phyloP scores from a whole-genome alignment of 2,329 filamentous ascomycete genomes.

The Fusarium redolens region DNA sequence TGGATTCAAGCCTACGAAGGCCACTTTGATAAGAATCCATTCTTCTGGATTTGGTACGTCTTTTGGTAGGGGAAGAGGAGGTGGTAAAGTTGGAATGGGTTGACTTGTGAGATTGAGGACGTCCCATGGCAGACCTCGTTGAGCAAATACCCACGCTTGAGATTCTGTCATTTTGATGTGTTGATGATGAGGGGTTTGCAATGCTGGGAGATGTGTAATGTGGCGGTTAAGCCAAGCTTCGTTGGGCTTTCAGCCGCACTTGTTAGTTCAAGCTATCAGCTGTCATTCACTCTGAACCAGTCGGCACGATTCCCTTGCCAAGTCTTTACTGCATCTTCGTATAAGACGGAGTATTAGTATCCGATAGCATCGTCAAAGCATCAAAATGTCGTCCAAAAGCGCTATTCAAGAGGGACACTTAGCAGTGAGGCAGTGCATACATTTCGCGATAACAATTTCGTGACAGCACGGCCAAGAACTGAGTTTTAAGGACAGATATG shows the following conservation, averaged over 20 bases:
- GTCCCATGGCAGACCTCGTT: conserved; percentile 1
- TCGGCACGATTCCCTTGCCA: conserved; percentile 2
- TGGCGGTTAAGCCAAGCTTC: neutral
- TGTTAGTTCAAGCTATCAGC: neutral
- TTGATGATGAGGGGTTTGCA: neutral
- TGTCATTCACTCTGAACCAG: neutral
- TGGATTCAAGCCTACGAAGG: conserved; percentile 59
- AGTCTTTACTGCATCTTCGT: too few relatives aligned
- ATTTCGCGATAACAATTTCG: accelerated
- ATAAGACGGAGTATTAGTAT: neutral
- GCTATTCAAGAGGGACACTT: accelerated
- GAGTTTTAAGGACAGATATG: accelerated
- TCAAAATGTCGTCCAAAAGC: accelerated
- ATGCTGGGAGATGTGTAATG: neutral
- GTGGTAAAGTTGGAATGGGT: neutral
- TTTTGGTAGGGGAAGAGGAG: conserved; percentile 43
- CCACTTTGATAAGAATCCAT: conserved; percentile 55
- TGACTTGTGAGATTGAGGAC: neutral
- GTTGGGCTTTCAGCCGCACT: neutral
- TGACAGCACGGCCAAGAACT: neutral
- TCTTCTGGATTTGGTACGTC: conserved; percentile 45
- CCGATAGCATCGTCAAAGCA: neutral
- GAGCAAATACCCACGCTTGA: neutral
- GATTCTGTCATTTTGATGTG: neutral
- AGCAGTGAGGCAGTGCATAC: neutral